Percentiles rank a stretch among this genome's conserved stretches.
Conservation (phyloP, 306 rosid genomes). For the Vigna mungo region DNA sequence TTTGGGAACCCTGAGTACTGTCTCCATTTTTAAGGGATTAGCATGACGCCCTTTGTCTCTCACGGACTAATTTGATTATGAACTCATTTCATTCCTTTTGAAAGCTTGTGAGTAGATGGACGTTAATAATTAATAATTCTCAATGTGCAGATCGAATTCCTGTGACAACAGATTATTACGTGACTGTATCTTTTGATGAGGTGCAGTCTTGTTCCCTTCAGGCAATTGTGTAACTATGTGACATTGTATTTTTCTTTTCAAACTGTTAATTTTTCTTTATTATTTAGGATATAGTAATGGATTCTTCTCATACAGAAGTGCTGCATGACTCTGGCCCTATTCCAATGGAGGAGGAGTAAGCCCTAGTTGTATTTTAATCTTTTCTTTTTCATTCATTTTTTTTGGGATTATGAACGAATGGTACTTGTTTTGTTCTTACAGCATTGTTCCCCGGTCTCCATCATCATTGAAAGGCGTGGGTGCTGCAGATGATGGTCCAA, state of each 20-base stretch:
- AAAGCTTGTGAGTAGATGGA: constrained; percentile 6
- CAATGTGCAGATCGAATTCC: constrained; percentile 69
- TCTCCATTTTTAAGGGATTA: not conserved
- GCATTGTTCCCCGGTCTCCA: constrained; percentile 50
- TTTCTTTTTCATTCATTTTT: not conserved
- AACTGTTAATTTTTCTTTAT: not conserved
- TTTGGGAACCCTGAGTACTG: not conserved
- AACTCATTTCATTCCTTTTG: not conserved
- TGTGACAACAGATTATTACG: constrained; percentile 46
- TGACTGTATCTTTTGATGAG: constrained; percentile 76
- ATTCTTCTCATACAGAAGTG: constrained; percentile 44
- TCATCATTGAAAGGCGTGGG: constrained; percentile 3
- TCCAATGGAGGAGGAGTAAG: constrained; percentile 67
- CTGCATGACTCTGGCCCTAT: constrained; percentile 45
- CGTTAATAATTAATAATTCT: constrained; percentile 4
- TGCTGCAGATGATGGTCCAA: constrained; percentile 47
- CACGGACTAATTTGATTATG: not conserved
- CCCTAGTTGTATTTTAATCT: constrained; percentile 14
- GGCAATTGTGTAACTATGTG: not conserved
- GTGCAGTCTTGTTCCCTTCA: constrained; percentile 40
- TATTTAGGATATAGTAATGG: constrained; percentile 59
- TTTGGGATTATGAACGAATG: constrained; percentile 19
- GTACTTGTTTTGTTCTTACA: constrained; percentile 45
- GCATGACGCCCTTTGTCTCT: not conserved
- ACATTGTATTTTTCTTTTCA: not conserved